Percentiles rank a stretch among this genome's conserved stretches.
These are phyloP conservation scores for Geoglossum glabrum DNA, from an alignment of 495 filamentous ascomycete genomes.

Conservation along the genomic window DNA sequence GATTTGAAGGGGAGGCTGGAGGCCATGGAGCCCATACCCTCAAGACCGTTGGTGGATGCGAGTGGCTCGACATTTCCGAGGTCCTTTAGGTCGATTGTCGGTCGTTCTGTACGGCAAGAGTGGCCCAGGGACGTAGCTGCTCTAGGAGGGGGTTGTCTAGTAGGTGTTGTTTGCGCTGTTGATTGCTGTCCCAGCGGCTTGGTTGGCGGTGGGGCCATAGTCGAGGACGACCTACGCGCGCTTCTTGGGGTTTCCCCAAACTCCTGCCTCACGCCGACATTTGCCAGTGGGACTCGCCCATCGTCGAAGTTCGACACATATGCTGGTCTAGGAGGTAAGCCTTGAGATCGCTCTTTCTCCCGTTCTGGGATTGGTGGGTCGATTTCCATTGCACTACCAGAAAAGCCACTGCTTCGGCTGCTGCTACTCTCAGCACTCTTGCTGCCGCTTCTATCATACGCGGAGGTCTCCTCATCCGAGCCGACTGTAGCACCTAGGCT, in stretches of 20 bases:
- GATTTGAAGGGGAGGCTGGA: slow-evolving; percentile 56
- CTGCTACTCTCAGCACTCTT: slow-evolving; percentile 2
- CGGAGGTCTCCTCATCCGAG: slow-evolving; percentile 2
- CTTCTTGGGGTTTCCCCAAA: not conserved
- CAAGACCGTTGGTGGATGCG: slow-evolving; percentile 32
- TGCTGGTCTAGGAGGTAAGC: not conserved
- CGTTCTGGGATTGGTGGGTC: not conserved
- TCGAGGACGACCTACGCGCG: not conserved
- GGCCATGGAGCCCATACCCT: slow-evolving; percentile 43
- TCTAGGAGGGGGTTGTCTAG: slow-evolving; percentile 1
- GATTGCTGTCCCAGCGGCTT: not conserved
- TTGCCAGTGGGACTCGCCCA: not conserved
- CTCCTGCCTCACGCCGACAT: not conserved
- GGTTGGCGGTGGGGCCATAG: not conserved
- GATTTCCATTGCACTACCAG: slow-evolving; percentile 6
- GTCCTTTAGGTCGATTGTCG: slow-evolving; percentile 38
- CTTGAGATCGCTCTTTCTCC: not conserved
- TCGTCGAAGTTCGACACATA: not conserved
- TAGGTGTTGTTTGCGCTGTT: not conserved
- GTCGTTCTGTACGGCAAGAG: slow-evolving; percentile 17
- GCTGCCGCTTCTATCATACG: not conserved
- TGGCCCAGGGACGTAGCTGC: not conserved
- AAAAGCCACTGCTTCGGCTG: not conserved
- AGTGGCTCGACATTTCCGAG: slow-evolving; percentile 51
- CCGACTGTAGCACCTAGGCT: slow-evolving; percentile 6